These are phyloP conservation scores for Dictyostelium citrinum DNA, from an alignment of 78 protist genomes.

Conservation along the genomic window DNA sequence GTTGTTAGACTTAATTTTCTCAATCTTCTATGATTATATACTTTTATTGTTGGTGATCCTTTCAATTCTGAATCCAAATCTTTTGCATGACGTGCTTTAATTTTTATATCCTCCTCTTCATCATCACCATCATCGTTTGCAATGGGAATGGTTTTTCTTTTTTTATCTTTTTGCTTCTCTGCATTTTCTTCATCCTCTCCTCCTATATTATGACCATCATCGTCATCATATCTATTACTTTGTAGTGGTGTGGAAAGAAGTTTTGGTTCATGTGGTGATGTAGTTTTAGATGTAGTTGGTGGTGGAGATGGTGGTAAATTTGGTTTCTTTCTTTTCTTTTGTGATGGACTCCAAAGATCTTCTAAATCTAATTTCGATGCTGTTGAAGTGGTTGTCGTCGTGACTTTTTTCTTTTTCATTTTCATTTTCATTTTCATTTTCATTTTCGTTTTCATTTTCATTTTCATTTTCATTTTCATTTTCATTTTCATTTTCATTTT, in stretches of 20 bases:
- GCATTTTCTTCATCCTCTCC: not conserved
- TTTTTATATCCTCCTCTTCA: not conserved
- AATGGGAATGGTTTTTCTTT: not conserved
- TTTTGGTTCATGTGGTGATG: no score
- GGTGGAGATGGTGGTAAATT: not conserved
- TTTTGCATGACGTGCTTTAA: not conserved
- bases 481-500: not conserved
- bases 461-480: not conserved
- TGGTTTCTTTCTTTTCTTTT: not conserved
- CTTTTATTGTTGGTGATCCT: not conserved
- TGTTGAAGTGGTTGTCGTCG: not conserved
- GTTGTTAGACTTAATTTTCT: not conserved
- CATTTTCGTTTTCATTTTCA: not conserved
- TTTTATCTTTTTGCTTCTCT: not conserved
- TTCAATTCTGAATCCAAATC: not conserved
- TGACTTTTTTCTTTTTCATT: not conserved
- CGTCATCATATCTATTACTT: no score
- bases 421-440: not conserved
- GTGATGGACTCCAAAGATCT: not conserved
- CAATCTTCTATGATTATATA: not conserved
- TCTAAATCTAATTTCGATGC: not conserved
- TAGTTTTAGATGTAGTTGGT: not conserved
- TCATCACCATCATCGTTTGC: not conserved
- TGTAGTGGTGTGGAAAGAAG: no score
- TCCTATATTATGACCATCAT: no score